phyloP scores from a whole-genome alignment of 2,329 filamentous ascomycete species.

The Venturia pyrina region DNA sequence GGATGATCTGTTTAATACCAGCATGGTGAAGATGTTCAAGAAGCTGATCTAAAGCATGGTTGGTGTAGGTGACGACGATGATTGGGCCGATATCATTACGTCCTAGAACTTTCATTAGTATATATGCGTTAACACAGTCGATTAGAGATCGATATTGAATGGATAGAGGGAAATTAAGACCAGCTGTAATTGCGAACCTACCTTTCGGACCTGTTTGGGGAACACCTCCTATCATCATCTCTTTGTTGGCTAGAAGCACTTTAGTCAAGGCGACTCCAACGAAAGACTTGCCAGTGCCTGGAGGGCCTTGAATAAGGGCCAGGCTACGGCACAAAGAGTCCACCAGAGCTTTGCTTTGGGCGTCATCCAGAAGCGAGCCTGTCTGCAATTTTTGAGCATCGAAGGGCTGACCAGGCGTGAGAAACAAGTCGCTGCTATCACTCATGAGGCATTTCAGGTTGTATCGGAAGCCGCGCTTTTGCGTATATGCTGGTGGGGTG shows the following conservation, averaged over 20 bases:
- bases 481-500: slow-evolving; percentile 43
- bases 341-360: slow-evolving; percentile 42
- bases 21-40: slow-evolving; percentile 48
- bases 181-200: neutral
- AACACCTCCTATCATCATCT: neutral
- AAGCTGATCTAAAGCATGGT: slow-evolving; percentile 48
- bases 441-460: slow-evolving; percentile 24
- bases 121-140: neutral
- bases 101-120: neutral
- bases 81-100: slow-evolving; percentile 34
- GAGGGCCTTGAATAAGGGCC: slow-evolving; percentile 49
- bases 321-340: slow-evolving; percentile 43
- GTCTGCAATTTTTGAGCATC: slow-evolving; percentile 22
- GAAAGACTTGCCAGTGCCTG: slow-evolving; percentile 52
- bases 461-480: slow-evolving; percentile 40
- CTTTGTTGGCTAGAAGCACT: slow-evolving; percentile 33
- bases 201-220: neutral
- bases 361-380: slow-evolving; percentile 41
- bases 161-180: too few species aligned
- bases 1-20: slow-evolving; percentile 43
- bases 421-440: slow-evolving; percentile 14
- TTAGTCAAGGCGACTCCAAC: slow-evolving; percentile 50
- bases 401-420: slow-evolving; percentile 22
- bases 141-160: too few species aligned
- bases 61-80: slow-evolving; percentile 40